These are phyloP conservation scores for Penicillium macrosclerotiorum DNA, from an alignment of 495 filamentous ascomycete genomes.

Conservation along the genomic window DNA sequence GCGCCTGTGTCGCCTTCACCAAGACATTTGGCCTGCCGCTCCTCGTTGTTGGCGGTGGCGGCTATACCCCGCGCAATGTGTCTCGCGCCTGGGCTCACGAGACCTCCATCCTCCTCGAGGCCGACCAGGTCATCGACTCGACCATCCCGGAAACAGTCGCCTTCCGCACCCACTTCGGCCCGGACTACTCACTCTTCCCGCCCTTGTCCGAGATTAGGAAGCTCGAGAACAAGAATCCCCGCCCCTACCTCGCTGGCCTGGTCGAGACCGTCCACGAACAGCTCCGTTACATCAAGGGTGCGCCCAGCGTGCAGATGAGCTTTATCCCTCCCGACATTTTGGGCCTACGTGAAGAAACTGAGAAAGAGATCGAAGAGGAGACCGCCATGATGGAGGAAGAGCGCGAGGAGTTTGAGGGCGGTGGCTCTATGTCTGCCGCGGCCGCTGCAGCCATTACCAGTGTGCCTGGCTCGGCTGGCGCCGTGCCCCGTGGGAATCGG, in stretches of 20 bases:
- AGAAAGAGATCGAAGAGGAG: constrained; percentile 73
- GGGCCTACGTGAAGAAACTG: constrained; percentile 72
- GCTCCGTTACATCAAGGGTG: constrained; percentile 76
- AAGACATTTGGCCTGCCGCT: constrained; percentile 76
- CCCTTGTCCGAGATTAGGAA: constrained; percentile 65
- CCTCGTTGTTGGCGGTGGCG: constrained; percentile 89
- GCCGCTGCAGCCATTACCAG: constrained; percentile 1
- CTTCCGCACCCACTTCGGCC: constrained; percentile 79
- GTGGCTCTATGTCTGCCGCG: constrained; percentile 16
- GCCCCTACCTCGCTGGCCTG: constrained; percentile 71
- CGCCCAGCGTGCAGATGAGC: constrained; percentile 84
- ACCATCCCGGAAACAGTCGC: constrained; percentile 69
- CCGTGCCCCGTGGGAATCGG: constrained; percentile 27
- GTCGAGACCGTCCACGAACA: constrained; percentile 77
- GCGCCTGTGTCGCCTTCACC: constrained; percentile 82
- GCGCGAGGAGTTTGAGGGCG: constrained; percentile 41
- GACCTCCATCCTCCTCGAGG: constrained; percentile 83
- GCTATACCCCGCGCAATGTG: constrained; percentile 97
- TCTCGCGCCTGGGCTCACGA: constrained; percentile 96
- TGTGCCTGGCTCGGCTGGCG: constrained; percentile 22
- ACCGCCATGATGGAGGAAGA: constrained; percentile 57
- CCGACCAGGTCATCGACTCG: constrained; percentile 65
- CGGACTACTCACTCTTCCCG: constrained; percentile 74
- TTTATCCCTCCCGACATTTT: constrained; percentile 76
- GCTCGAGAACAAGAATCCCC: constrained; percentile 76